These are phyloP conservation scores for Cordia subcordata DNA, from an alignment of 257 asterid species.

Conservation along the genomic window DNA sequence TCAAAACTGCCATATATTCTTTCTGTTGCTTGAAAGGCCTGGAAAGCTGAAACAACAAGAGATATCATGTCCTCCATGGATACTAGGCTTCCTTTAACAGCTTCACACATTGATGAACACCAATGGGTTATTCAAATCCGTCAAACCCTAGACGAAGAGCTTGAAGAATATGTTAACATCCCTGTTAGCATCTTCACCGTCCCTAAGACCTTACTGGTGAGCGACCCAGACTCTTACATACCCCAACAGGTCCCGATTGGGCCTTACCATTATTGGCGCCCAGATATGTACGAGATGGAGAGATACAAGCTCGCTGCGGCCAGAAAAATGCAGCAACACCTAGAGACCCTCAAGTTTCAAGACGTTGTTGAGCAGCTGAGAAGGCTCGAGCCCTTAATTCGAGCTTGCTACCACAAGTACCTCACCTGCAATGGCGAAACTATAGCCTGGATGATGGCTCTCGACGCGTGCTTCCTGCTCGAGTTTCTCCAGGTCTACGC, in stretches of 20 bases:
- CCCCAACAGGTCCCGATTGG: conserved; percentile 43
- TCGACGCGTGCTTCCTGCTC: conserved; percentile 49
- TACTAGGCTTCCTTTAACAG: neutral
- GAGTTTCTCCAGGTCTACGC: conserved; percentile 49
- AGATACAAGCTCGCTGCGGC: too few species aligned
- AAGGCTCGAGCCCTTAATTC: conserved; percentile 30
- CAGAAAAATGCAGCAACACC: conserved; percentile 32
- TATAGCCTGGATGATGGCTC: conserved; percentile 59
- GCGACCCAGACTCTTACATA: conserved; percentile 38
- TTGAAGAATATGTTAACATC: conserved; percentile 28
- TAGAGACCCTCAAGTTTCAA: conserved; percentile 21
- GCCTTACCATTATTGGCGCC: too few species aligned
- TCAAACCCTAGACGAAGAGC: conserved; percentile 41
- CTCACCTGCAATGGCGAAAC: conserved; percentile 34
- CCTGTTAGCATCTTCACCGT: conserved; percentile 53
- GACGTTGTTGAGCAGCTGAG: conserved; percentile 26
- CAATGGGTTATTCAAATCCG: conserved; percentile 54
- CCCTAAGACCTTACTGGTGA: conserved; percentile 15
- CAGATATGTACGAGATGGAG: too few species aligned
- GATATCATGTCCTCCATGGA: neutral
- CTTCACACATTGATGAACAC: conserved; percentile 33
- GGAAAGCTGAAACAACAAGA: too few species aligned
- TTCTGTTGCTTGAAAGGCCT: too few species aligned
- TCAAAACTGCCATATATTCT: too few species aligned
- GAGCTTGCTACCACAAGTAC: conserved; percentile 47